Percentiles rank a stretch among this genome's conserved stretches.
Evolutionary conservation across 768 basidiomycete genomes (phyloP).

Genomic region (Calvatia gigantea): DNA sequence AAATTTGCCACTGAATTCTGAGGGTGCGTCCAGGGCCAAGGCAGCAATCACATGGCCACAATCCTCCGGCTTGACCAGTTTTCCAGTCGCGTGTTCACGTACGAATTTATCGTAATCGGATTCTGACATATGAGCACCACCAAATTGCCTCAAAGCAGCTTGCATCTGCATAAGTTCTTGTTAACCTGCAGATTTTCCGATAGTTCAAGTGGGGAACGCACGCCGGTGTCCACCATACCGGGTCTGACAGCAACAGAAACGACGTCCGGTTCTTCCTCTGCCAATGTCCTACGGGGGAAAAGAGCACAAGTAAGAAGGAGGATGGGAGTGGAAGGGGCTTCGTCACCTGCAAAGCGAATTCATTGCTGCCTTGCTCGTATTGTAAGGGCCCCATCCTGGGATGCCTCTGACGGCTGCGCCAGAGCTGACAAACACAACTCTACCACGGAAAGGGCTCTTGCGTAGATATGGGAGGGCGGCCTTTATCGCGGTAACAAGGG

Average conservation of each 20-base stretch:
- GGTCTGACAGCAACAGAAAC: conserved; percentile 78
- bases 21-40: conserved; percentile 62
- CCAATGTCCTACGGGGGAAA: conserved; percentile 59
- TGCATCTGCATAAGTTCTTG: conserved; percentile 64
- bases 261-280: conserved; percentile 77
- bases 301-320: background rate
- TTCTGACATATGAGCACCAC: conserved; percentile 48
- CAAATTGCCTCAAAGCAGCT: conserved; percentile 45
- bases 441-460: conserved; percentile 51
- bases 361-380: conserved; percentile 84
- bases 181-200: background rate
- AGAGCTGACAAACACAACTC: conserved; percentile 80
- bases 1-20: conserved; percentile 69
- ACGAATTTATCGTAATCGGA: conserved; percentile 57
- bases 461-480: conserved; percentile 68
- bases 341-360: conserved; percentile 83
- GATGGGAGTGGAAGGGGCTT: background rate
- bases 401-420: conserved; percentile 72
- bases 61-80: conserved; percentile 71
- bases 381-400: conserved; percentile 79
- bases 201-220: conserved; percentile 34
- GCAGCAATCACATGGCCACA: conserved; percentile 78
- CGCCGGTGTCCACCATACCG: conserved; percentile 82
- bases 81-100: conserved; percentile 55
- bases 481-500: conserved; percentile 68